A percentile compares a stretch with the other conserved stretches of the same genome.
Evolutionary conservation across 1,139 yeast genomes (phyloP).

Genomic region (Saccharomyces hybrid): DNA sequence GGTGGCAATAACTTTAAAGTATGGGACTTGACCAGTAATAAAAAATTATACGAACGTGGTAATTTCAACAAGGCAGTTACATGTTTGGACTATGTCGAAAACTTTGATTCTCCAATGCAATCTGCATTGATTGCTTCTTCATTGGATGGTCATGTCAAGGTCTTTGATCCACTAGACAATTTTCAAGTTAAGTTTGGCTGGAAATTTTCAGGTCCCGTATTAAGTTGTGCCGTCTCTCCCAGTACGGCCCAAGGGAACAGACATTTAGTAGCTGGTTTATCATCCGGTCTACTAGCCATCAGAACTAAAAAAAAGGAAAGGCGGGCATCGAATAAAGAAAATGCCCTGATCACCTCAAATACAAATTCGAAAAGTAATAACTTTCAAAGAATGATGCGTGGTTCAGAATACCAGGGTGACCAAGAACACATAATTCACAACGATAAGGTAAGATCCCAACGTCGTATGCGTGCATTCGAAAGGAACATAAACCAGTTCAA

Average conservation of each 20-base stretch:
- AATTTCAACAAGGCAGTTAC: conserved; percentile 94
- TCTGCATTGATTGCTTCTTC: conserved; percentile 87
- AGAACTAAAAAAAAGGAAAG: conserved; percentile 73
- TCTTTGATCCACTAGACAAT: conserved; percentile 68
- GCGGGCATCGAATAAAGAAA: conserved; percentile 38
- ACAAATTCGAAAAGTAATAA: conserved; percentile 30
- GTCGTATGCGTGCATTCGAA: conserved; percentile 74
- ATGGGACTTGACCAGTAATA: conserved; percentile 84
- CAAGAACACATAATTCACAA: conserved; percentile 68
- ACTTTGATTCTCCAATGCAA: conserved; percentile 44
- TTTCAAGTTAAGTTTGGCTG: conserved; percentile 96
- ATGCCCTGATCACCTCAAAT: conserved; percentile 28
- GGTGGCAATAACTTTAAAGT: conserved; percentile 86
- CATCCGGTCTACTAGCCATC: conserved; percentile 80
- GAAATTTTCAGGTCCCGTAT: conserved; percentile 92
- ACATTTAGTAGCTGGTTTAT: conserved; percentile 88
- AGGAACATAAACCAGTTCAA: conserved; percentile 76
- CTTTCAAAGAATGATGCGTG: conserved; percentile 78
- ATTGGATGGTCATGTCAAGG: conserved; percentile 93
- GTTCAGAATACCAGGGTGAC: conserved; percentile 86
- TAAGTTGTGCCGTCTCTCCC: conserved; percentile 87
- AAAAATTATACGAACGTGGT: conserved; percentile 29
- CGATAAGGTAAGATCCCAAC: conserved; percentile 43
- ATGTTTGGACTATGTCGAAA: conserved; percentile 50
- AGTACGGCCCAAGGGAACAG: conserved; percentile 44